Evolutionary conservation across 192 early-diverging fungal species (phyloP).

Genomic region (Rhizophagus prolifer): DNA sequence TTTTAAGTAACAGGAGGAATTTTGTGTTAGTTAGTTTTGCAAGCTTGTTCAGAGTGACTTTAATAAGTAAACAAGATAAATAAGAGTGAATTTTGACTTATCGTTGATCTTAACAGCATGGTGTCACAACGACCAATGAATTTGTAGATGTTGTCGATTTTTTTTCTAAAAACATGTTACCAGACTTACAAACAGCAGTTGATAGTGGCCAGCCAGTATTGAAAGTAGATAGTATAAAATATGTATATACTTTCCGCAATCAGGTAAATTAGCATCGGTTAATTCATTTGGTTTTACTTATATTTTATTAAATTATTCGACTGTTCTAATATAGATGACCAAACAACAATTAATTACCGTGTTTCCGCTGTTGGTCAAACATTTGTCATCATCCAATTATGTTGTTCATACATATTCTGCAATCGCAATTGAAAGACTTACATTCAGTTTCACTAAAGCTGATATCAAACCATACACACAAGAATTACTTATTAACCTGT

Average conservation of each 20-base stretch:
- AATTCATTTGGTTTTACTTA: neutral
- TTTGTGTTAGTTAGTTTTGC: neutral
- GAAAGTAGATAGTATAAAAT: conserved; percentile 94
- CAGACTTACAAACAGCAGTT: conserved; percentile 74
- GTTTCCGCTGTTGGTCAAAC: conserved; percentile 75
- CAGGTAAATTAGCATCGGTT: conserved; percentile 50
- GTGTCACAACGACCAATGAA: conserved; percentile 83
- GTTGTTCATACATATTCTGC: conserved; percentile 93
- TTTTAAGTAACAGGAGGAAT: neutral
- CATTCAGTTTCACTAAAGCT: conserved; percentile 70
- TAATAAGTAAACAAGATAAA: neutral
- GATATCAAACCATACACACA: conserved; percentile 74
- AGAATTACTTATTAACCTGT: conserved; percentile 69
- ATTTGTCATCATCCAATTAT: conserved; percentile 77
- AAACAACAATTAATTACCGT: conserved; percentile 75
- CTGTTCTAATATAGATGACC: conserved; percentile 53
- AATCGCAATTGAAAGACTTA: conserved; percentile 85
- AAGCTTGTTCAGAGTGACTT: neutral
- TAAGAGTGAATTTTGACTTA: neutral
- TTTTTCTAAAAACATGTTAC: conserved; percentile 78
- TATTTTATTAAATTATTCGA: neutral
- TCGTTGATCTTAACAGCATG: conserved; percentile 50
- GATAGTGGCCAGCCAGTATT: conserved; percentile 71
- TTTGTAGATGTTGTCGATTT: conserved; percentile 82
- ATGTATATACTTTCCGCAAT: conserved; percentile 88